Conservation (phyloP, 768 basidiomycete species). For the Russula lepida region DNA sequence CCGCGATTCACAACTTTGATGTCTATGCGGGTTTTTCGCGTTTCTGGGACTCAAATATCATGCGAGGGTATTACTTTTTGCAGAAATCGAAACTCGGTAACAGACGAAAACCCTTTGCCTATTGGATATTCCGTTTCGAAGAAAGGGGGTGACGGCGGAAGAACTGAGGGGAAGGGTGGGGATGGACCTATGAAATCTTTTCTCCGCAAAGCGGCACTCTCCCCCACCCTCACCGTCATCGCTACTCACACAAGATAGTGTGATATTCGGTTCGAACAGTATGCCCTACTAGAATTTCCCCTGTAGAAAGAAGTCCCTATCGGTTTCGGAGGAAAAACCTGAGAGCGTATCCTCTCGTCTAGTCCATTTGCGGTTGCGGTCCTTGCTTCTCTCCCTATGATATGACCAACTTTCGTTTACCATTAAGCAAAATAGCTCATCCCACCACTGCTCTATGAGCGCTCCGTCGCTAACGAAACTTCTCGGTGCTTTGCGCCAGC, state of each 20-base stretch:
- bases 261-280: not conserved
- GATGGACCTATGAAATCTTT: not conserved
- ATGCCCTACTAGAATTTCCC: not conserved
- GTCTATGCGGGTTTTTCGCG: not conserved
- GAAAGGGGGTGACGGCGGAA: not conserved
- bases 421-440: conserved; percentile 1
- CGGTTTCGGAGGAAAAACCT: not conserved
- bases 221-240: not conserved
- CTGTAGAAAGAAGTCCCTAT: not conserved
- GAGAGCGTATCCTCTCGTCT: not conserved
- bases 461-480: conserved; percentile 16
- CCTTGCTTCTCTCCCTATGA: not conserved
- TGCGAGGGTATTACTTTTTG: not conserved
- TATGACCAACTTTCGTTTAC: not conserved
- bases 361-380: not conserved
- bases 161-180: not conserved
- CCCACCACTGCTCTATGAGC: not conserved
- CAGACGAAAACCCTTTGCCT: not conserved
- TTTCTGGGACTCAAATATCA: not conserved
- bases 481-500: conserved; percentile 5
- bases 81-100: conserved; percentile 1
- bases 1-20: conserved; percentile 10
- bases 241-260: not conserved
- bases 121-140: conserved; percentile 7
- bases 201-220: not conserved